Conservation (phyloP, 306 rosid species). For the Rosa rugosa region DNA sequence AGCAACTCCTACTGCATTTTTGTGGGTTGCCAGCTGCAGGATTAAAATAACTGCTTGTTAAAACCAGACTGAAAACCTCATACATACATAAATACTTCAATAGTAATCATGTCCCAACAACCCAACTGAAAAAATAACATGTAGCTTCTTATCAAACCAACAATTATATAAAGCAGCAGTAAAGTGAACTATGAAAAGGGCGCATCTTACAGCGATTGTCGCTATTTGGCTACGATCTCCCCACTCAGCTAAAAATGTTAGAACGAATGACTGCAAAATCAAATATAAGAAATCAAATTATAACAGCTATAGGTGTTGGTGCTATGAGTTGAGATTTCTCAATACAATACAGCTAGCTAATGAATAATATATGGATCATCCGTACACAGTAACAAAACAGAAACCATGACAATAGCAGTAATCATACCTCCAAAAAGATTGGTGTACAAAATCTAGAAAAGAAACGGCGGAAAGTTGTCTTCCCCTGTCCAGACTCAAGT, state of each 20-base stretch:
- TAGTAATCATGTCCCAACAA: not conserved
- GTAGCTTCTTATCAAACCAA: not conserved
- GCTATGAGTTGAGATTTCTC: not conserved
- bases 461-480: conserved; percentile 73
- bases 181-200: conserved; percentile 8
- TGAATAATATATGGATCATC: not conserved
- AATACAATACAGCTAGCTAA: not conserved
- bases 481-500: conserved; percentile 94
- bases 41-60: not conserved
- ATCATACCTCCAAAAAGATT: conserved; percentile 85
- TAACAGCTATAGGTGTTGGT: not conserved
- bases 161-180: not conserved
- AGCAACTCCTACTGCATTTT: conserved; percentile 94
- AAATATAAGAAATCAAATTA: conserved; percentile 16
- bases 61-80: conserved; percentile 9
- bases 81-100: not conserved
- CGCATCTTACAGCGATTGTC: conserved; percentile 85
- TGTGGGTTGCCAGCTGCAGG: conserved; percentile 94
- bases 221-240: conserved; percentile 99
- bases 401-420: not conserved
- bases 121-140: not conserved
- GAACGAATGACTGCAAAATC: conserved; percentile 72
- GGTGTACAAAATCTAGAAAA: conserved; percentile 95
- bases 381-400: not conserved
- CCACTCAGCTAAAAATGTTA: conserved; percentile 99